Evolutionary conservation across 805 yeast genomes (phyloP).

Genomic region (Tetrapisispora pingtungensis): DNA sequence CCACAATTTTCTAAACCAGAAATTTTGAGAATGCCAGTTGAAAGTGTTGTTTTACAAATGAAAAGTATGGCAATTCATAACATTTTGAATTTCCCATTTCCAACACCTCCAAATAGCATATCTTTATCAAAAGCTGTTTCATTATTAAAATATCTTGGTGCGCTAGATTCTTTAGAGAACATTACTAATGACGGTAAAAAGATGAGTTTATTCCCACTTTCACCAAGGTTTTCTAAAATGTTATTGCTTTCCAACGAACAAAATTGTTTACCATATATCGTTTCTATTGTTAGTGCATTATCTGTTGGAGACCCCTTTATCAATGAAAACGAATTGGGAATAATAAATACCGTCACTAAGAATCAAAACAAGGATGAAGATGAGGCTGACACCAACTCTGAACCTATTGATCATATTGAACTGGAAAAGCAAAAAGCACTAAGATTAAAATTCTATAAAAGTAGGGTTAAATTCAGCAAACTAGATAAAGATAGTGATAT

Average conservation of each 20-base stretch:
- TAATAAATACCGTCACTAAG: constrained; percentile 19
- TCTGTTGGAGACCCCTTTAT: constrained; percentile 91
- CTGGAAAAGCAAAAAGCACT: constrained; percentile 22
- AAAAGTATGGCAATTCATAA: constrained; percentile 94
- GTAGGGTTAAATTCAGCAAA: constrained; percentile 50
- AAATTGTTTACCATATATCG: constrained; percentile 76
- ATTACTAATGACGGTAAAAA: constrained; percentile 73
- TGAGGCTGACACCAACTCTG: constrained; percentile 25
- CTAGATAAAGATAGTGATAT: constrained; percentile 72
- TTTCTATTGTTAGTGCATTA: constrained; percentile 83
- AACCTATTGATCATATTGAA: constrained; percentile 13
- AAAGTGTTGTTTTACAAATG: constrained; percentile 91
- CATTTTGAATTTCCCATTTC: constrained; percentile 87
- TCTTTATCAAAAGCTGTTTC: constrained; percentile 57
- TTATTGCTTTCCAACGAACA: constrained; percentile 79
- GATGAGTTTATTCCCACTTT: constrained; percentile 86
- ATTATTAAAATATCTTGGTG: constrained; percentile 65
- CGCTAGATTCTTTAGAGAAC: constrained; percentile 42
- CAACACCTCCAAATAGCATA: constrained; percentile 73
- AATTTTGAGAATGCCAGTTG: constrained; percentile 89
- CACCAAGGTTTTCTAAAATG: constrained; percentile 90
- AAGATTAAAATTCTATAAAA: constrained; percentile 45
- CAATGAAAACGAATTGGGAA: constrained; percentile 63
- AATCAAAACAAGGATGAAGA: constrained; percentile 7
- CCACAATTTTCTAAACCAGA: constrained; percentile 80